Evolutionary conservation across 116 monocot genomes (phyloP).

Genomic region (Trichopus zeylanicus): DNA sequence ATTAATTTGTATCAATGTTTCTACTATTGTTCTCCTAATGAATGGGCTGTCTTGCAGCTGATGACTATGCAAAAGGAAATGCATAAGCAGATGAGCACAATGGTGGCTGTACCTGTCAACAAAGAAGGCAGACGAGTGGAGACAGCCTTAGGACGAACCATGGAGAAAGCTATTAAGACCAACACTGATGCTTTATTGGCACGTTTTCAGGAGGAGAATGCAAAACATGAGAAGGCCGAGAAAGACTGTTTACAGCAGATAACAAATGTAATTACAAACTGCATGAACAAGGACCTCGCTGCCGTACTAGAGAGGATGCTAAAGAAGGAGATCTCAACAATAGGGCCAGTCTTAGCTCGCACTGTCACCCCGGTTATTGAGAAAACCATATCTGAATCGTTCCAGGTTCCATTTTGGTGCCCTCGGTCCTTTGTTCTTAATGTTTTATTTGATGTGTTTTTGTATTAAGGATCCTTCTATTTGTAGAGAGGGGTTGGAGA

Average conservation of each 20-base stretch:
- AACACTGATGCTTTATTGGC: constrained; percentile 84
- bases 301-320: constrained; percentile 56
- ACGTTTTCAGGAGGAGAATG: constrained; percentile 79
- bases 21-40: neutral
- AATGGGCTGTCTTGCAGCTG: constrained; percentile 34
- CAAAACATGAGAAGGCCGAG: constrained; percentile 77
- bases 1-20: too few species aligned
- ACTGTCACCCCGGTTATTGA: constrained; percentile 61
- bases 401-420: constrained; percentile 54
- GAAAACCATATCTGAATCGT: constrained; percentile 71
- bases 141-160: constrained; percentile 60
- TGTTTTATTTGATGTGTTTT: neutral
- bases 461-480: neutral
- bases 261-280: constrained; percentile 51
- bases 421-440: neutral
- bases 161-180: constrained; percentile 78
- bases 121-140: constrained; percentile 92
- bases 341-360: constrained; percentile 54
- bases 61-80: constrained; percentile 74
- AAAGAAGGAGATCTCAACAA: constrained; percentile 75
- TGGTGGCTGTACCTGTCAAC: constrained; percentile 40
- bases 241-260: constrained; percentile 71
- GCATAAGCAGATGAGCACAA: constrained; percentile 66
- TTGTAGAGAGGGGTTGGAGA: constrained; percentile 81
- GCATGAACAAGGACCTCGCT: constrained; percentile 76